Evolutionary conservation across 495 filamentous ascomycete genomes (phyloP), one percentile per base, ranked within the genome.

Genomic region (Penicillium manginii): DNA sequence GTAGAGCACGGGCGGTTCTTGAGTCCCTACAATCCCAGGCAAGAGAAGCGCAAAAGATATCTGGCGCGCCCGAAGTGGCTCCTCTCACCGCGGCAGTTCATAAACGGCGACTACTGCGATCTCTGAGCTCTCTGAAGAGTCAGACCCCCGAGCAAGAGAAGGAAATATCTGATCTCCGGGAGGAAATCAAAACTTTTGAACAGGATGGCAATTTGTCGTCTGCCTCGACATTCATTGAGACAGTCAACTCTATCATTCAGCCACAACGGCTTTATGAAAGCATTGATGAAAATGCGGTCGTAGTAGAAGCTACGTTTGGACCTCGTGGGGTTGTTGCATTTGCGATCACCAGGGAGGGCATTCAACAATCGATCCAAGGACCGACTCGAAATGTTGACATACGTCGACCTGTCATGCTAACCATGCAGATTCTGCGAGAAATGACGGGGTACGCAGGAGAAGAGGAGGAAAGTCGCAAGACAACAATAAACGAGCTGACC

Each of bases 281-380:
- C 32, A 60, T 69, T 32, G 61, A 64, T 31, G 51, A 54, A 1
- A 49, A 69, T 49, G 39, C 61, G 15, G 61, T 71, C 3, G 66
- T 69, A 11, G 61, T 71, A 12, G 68, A 71, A 45, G 58, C 63
- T 9, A 57, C 55, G 2, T 67, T 69, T 54, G 59, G 53, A 39
- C 35, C 47, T n/a, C 56, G 52, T 33, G 68, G 68, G 32, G 42
- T 50, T 10, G 40, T 67, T 21, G 51, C 62, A 6, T 66, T 71
- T 50, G 68, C 63, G 26, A 43, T 69, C 10, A 69, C 66, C 17
- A 54, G 51, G 6, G 60, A 66, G 2, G 68, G 68, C 2, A 66
- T 71, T 43, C 52, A 65, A 42, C 22, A 60, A 22, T 32, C 23
- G 35, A 50, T 35, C 39, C 58, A 54, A 50, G 59, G 42, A 33